Base-by-base conservation (phyloP, 2,329 filamentous ascomycete genomes). In the Hypoxylon sp. region DNA sequence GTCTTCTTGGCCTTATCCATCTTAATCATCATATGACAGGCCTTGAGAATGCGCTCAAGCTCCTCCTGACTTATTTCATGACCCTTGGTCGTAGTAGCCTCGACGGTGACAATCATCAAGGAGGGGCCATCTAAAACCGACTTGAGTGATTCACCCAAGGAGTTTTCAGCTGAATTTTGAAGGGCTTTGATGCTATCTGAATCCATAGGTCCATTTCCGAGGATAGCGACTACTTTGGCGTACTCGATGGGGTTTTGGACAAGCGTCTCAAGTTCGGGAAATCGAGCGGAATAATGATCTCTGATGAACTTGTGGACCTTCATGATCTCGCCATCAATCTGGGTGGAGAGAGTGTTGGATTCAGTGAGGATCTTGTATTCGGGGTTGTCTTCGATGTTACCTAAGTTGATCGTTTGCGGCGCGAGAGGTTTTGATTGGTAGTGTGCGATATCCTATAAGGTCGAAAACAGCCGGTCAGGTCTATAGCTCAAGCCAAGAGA, bases 241-340 rank as follows among this genome's bases (percentile, higher is more conserved):
- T 97, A 99, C 77, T 97, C 93, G 53, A 98, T 85, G 1, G 96
- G 94, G 74, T 95, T 97, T 61, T 92, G 93, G 65, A 99, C 91
- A 32, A 99, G 87, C 19, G 87, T 87, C 78, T 99, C 96, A 41
- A 99, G 87, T 79, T 97, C 95, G 0, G 96, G 95, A 74, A 98
- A 99, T 65, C 95, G 89, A 16, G 91, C 86, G 8, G 94, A 97
- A 81, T 99, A 99, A 80, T 97, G 93, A 75, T 99, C 96, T 74
- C 95, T 89, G 64, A 97, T 93, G 78, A 93, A 96, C 81, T 99
- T 99, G 84, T 99, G 96, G 21, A 98, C 92, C 6, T 96, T 87
- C 32, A 92, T 91, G 47, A 98, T 92, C 78, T 98, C 95, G 76
- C 92, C 93, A 72, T 97, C 94, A 71, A 98, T 97, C 68, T 92